These are phyloP conservation scores for Skeletonema marinoi DNA, from an alignment of 108 stramenopile species.

Conservation along the genomic window DNA sequence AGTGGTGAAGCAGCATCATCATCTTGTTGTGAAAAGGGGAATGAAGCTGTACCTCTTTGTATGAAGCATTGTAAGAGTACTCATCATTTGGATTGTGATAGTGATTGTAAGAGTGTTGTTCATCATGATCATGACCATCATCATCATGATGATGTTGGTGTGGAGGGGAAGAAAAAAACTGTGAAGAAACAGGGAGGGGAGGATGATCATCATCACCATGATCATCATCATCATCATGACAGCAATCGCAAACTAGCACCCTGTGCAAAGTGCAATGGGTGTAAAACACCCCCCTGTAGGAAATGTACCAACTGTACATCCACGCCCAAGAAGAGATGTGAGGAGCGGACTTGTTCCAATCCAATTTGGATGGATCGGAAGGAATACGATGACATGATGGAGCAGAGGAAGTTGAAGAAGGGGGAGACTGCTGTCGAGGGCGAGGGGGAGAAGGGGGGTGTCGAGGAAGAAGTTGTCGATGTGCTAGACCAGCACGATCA, in stretches of 20 bases:
- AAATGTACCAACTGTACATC: neutral
- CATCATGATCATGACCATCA: neutral
- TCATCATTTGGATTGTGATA: neutral
- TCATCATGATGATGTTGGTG: neutral
- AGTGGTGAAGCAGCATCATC: neutral
- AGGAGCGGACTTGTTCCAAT: neutral
- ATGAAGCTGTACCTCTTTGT: neutral
- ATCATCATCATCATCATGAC: neutral
- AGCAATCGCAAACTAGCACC: neutral
- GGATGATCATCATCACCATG: neutral
- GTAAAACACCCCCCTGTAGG: neutral
- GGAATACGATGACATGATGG: neutral
- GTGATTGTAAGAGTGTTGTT: neutral
- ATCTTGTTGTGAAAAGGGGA: neutral
- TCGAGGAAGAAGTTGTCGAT: neutral
- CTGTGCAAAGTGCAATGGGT: neutral
- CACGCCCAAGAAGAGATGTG: neutral
- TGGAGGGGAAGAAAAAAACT: too few species aligned
- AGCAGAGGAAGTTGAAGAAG: neutral
- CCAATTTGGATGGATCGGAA: neutral
- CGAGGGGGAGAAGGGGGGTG: neutral
- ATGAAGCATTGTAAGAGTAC: neutral
- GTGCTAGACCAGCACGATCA: neutral
- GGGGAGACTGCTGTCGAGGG: neutral
- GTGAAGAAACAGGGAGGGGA: too few species aligned